phyloP scores from a whole-genome alignment of 1,284 basidiomycete species.

The Ceratobasidium sp. region DNA sequence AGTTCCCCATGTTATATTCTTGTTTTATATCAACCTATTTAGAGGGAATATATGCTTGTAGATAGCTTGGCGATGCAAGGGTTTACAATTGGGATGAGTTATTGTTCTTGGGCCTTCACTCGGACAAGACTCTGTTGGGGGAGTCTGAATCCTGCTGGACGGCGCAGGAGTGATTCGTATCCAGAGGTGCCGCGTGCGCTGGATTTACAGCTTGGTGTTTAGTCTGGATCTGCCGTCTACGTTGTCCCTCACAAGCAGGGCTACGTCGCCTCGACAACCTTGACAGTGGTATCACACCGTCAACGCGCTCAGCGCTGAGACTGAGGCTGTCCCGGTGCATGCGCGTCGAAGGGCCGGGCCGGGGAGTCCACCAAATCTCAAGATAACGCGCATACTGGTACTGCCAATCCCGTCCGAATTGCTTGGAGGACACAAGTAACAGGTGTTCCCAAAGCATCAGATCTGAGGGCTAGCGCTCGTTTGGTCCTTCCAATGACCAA shows the following conservation, averaged over 20 bases:
- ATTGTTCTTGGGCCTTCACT: too few relatives aligned
- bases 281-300: constrained; percentile 11
- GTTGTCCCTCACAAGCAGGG: neutral
- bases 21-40: too few relatives aligned
- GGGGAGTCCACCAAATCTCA: constrained; percentile 1
- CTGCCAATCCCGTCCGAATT: constrained; percentile 35
- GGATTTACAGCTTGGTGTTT: constrained; percentile 1
- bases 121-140: constrained; percentile 13
- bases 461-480: too few relatives aligned
- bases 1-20: too few relatives aligned
- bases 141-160: too few relatives aligned
- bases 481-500: too few relatives aligned
- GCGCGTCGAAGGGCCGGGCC: neutral
- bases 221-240: neutral
- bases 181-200: neutral
- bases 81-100: too few relatives aligned
- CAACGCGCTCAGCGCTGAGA: neutral
- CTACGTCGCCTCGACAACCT: neutral
- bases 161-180: too few relatives aligned
- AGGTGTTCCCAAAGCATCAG: constrained; percentile 3
- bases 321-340: neutral
- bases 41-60: too few relatives aligned
- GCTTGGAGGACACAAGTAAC: constrained; percentile 30
- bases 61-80: too few relatives aligned
- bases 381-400: constrained; percentile 27